phyloP scores from a whole-genome alignment of 257 asterid species.

The Nemophila menziesii region DNA sequence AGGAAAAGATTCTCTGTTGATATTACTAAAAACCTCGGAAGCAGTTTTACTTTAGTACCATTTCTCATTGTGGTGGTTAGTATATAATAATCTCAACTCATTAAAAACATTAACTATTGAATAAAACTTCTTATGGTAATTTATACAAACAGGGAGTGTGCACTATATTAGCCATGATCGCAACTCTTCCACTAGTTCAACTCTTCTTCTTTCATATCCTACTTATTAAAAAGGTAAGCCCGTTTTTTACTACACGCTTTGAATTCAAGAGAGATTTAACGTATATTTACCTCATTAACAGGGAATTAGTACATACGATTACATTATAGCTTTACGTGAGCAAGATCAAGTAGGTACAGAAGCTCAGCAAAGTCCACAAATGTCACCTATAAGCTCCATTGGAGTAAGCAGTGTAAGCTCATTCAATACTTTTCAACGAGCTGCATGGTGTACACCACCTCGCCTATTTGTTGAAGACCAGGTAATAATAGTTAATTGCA shows the following conservation, averaged over 20 bases:
- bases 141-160: slow-evolving; percentile 95
- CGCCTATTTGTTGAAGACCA: slow-evolving; percentile 94
- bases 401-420: slow-evolving; percentile 95
- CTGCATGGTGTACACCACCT: slow-evolving; percentile 98
- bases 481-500: no score
- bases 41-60: slow-evolving; percentile 90
- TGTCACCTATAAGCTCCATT: slow-evolving; percentile 81
- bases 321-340: slow-evolving; percentile 88
- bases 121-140: no score
- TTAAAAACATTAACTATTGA: not conserved
- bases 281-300: slow-evolving; percentile 16
- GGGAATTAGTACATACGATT: slow-evolving; percentile 98
- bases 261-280: no score
- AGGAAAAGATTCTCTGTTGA: slow-evolving; percentile 51
- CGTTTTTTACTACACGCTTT: not conserved
- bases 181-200: slow-evolving; percentile 86
- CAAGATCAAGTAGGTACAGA: slow-evolving; percentile 74
- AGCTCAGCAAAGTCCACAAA: slow-evolving; percentile 93
- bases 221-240: slow-evolving; percentile 69
- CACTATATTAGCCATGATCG: slow-evolving; percentile 97
- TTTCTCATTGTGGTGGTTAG: slow-evolving; percentile 91
- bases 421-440: slow-evolving; percentile 73
- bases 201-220: slow-evolving; percentile 99
- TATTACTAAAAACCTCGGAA: slow-evolving; percentile 79
- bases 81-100: not conserved